These are phyloP conservation scores for Suillus spraguei DNA, from an alignment of 768 basidiomycete species.

Conservation along the genomic window DNA sequence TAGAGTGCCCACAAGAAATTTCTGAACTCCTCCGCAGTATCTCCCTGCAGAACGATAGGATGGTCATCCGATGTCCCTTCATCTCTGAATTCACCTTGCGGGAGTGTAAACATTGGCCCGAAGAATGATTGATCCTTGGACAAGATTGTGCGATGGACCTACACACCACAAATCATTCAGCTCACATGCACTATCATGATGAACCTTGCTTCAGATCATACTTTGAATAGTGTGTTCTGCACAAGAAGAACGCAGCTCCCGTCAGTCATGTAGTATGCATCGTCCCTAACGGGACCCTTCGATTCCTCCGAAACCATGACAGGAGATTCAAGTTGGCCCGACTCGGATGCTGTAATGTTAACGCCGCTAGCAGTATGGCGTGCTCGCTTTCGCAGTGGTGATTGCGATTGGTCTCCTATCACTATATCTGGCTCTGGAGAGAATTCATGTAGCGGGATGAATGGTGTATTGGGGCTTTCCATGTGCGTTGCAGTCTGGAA, in stretches of 20 bases:
- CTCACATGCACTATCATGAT: neutral
- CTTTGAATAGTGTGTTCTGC: conserved; percentile 69
- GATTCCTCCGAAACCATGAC: conserved; percentile 14
- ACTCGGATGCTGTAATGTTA: conserved; percentile 12
- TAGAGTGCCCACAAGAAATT: conserved; percentile 80
- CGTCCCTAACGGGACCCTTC: conserved; percentile 39
- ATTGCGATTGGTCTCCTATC: conserved; percentile 13
- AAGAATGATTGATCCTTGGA: conserved; percentile 69
- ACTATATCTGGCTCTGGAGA: conserved; percentile 3
- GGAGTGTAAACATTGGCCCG: conserved; percentile 64
- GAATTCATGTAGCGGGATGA: conserved; percentile 23
- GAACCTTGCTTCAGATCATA: conserved; percentile 33
- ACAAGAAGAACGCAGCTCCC: conserved; percentile 70
- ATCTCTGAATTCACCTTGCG: conserved; percentile 48
- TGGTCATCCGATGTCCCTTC: conserved; percentile 69
- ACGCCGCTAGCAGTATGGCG: neutral
- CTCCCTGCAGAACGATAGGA: conserved; percentile 65
- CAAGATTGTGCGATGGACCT: conserved; percentile 64
- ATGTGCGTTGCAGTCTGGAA: conserved; percentile 11
- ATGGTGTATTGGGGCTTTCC: conserved; percentile 21
- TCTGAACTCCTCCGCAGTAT: conserved; percentile 65
- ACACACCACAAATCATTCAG: conserved; percentile 12
- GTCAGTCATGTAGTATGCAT: conserved; percentile 64
- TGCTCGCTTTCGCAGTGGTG: conserved; percentile 15
- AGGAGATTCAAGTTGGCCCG: neutral